Evolutionary conservation across 1,284 basidiomycete genomes (phyloP), one percentile per base, ranked within the genome.

Genomic region (Pisolithus thermaeus): DNA sequence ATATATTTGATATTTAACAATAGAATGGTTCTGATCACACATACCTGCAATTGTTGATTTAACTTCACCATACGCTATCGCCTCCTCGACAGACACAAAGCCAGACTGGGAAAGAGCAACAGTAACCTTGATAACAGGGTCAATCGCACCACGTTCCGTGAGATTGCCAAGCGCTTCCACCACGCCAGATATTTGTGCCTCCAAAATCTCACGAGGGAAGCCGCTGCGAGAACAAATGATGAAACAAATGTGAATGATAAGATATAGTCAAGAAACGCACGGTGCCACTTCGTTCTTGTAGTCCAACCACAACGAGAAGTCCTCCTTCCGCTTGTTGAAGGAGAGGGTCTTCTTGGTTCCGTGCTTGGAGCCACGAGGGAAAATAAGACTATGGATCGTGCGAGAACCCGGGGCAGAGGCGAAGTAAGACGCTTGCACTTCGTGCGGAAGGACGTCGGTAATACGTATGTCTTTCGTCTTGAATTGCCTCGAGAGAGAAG

Each of bases 401-500:
- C 87, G 77, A 1, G 84, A 77, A 38, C 78, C 76, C 3, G 76
- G 63, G 5, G 74, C 69, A 50, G 87, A 82, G 27, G 87, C 79
- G 28, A 79, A 76, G 65, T 92, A 93, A 2, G 87, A 82, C 4
- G 83, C 79, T 61, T 90, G 84, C 52, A 94, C 75, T 58, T 91
- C 87, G 60, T 87, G 83, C 3, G 78, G 72, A 20, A 71, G 72
- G 55, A 89, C 77, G 64, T 98, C 96, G 18, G 78, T 70, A 27
- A 97, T 78, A 53, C 90, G 88, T 66, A 98, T 90, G 58, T 89
- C 85, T 74, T 99, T 99, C 56, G 96, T 97, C 73, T 91, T 91
- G 80, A 97, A 98, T 65, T 93, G 91, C 38, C 87, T 79, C 61
- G 89, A 93, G 46, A 95, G 79, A 30, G 82, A 80, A 3, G 97